These are phyloP conservation scores for Trypanosoma boissoni DNA, from an alignment of 208 protist genomes.

Conservation along the genomic window DNA sequence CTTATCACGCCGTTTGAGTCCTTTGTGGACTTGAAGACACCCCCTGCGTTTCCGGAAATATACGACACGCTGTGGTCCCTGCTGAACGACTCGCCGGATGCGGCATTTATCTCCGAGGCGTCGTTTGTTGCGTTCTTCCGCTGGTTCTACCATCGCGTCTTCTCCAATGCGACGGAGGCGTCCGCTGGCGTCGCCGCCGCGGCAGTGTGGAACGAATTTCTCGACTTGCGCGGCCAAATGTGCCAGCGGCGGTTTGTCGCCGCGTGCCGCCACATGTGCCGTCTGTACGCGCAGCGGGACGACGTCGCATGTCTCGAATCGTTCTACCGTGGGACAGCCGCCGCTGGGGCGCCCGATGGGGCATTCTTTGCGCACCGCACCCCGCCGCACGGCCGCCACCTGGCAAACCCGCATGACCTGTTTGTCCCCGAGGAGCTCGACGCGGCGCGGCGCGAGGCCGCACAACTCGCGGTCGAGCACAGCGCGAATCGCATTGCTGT, in stretches of 20 bases:
- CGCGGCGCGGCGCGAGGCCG: constrained; percentile 32
- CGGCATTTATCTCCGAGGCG: constrained; percentile 8
- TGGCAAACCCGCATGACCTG: constrained; percentile 49
- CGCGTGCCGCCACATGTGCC: constrained; percentile 52
- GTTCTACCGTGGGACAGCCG: constrained; percentile 1
- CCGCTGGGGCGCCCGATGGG: neutral
- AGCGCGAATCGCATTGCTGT: constrained; percentile 67
- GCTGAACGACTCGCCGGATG: neutral
- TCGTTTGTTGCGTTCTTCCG: constrained; percentile 70
- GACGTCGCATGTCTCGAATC: neutral
- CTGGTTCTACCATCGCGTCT: constrained; percentile 71
- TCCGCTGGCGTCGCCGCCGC: constrained; percentile 47
- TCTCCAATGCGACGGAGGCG: constrained; percentile 51
- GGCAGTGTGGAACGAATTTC: constrained; percentile 45
- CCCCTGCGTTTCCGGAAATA: constrained; percentile 40
- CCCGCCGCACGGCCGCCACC: constrained; percentile 26
- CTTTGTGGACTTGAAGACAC: constrained; percentile 45
- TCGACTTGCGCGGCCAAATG: constrained; percentile 47
- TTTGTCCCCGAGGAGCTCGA: constrained; percentile 68
- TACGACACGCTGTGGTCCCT: constrained; percentile 53
- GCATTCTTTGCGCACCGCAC: constrained; percentile 32
- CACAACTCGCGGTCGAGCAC: constrained; percentile 29
- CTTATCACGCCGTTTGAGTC: constrained; percentile 40
- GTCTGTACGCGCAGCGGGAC: constrained; percentile 35
- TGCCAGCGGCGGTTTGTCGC: constrained; percentile 41